A percentile compares a stretch with the other conserved stretches of the same genome.
These are phyloP conservation scores for Gymnopilus junonius DNA, from an alignment of 768 basidiomycete genomes.

Conservation along the genomic window DNA sequence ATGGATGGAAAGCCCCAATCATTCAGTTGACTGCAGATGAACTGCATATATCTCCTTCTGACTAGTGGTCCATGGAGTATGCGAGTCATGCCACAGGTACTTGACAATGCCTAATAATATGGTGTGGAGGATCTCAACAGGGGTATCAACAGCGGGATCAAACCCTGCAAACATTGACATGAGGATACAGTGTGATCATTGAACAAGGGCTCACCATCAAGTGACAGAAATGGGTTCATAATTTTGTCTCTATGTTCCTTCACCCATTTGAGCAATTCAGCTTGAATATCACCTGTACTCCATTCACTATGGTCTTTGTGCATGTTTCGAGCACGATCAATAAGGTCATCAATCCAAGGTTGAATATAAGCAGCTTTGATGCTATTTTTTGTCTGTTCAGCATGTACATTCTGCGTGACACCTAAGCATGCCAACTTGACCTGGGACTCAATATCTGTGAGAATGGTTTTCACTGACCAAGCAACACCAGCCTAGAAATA, in stretches of 20 bases:
- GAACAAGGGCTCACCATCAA: slow-evolving; percentile 25
- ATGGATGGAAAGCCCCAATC: slow-evolving; percentile 31
- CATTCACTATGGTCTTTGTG: slow-evolving; percentile 22
- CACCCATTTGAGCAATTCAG: slow-evolving; percentile 33
- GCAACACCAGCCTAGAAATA: slow-evolving; percentile 24
- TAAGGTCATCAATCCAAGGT: slow-evolving; percentile 39
- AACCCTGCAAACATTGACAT: slow-evolving; percentile 25
- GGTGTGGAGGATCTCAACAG: slow-evolving; percentile 49
- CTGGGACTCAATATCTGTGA: slow-evolving; percentile 32
- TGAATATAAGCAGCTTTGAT: slow-evolving; percentile 44
- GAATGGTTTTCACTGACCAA: slow-evolving; percentile 23
- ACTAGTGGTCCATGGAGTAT: slow-evolving; percentile 32
- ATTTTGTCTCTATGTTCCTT: slow-evolving; percentile 23
- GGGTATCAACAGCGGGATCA: slow-evolving; percentile 36
- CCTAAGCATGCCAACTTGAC: slow-evolving; percentile 35
- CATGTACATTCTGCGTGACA: slow-evolving; percentile 29
- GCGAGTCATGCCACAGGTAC: slow-evolving; percentile 42
- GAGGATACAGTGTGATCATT: neutral
- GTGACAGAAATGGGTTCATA: slow-evolving; percentile 35
- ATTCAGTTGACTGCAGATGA: slow-evolving; percentile 37
- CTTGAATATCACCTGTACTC: slow-evolving; percentile 22
- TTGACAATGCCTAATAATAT: slow-evolving; percentile 46
- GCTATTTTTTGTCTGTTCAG: slow-evolving; percentile 36
- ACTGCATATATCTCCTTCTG: slow-evolving; percentile 29
- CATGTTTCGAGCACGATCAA: slow-evolving; percentile 23